phyloP scores from a whole-genome alignment of 306 rosid genomes.

The Lotus japonicus region DNA sequence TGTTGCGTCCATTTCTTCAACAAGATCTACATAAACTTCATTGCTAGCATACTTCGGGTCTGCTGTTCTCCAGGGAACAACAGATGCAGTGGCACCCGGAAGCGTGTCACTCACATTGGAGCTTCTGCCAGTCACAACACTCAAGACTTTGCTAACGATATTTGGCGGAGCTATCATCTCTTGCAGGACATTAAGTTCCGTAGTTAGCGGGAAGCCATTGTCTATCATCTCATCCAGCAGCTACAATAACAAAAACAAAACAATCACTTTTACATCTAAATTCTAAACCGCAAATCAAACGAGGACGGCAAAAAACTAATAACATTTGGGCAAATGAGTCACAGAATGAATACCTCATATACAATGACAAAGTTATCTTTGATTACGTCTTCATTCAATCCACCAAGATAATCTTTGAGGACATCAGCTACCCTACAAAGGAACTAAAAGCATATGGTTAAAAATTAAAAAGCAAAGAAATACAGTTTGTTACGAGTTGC shows the following conservation, averaged over 20 bases:
- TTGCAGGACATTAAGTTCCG: conserved; percentile 83
- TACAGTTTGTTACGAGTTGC: background rate
- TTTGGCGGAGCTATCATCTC: conserved; percentile 97
- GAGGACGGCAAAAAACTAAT: background rate
- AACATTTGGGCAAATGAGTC: too few species aligned
- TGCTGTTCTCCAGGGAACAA: conserved; percentile 79
- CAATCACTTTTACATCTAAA: background rate
- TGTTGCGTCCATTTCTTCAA: conserved; percentile 85
- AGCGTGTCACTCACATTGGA: conserved; percentile 86
- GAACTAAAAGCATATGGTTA: conserved; percentile 58
- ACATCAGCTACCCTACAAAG: conserved; percentile 98
- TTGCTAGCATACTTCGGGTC: conserved; percentile 68
- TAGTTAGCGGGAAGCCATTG: conserved; percentile 96
- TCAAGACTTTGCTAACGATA: conserved; percentile 83
- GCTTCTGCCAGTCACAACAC: conserved; percentile 86
- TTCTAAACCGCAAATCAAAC: background rate
- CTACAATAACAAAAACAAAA: conserved; percentile 36
- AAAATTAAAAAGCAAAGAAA: conserved; percentile 11
- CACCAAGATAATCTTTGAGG: conserved; percentile 80
- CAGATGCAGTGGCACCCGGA: conserved; percentile 76
- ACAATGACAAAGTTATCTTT: conserved; percentile 90
- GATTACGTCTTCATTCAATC: conserved; percentile 77
- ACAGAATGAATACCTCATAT: conserved; percentile 51
- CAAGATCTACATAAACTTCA: conserved; percentile 85
- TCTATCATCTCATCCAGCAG: conserved; percentile 98